Conservation (phyloP, 129 eudicot species). For the Lonicera japonica region DNA sequence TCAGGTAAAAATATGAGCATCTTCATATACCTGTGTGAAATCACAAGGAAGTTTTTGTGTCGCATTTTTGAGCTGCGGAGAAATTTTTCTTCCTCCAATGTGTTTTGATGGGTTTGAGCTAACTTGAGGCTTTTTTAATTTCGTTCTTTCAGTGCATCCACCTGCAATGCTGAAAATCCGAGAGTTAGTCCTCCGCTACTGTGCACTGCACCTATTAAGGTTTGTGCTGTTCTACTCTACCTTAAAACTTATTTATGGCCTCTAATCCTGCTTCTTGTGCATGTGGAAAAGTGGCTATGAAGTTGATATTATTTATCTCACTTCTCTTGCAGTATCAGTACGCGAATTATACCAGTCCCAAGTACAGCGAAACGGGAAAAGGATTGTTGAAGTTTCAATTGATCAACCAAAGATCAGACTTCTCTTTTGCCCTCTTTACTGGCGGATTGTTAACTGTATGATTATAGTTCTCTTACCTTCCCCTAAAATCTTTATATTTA, state of each 20-base stretch:
- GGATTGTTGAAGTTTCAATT: slow-evolving; percentile 73
- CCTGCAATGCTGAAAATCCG: slow-evolving; percentile 60
- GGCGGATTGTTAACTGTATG: slow-evolving; percentile 79
- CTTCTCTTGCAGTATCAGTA: slow-evolving; percentile 68
- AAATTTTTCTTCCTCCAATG: not conserved
- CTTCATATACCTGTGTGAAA: not conserved
- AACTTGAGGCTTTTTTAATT: not conserved
- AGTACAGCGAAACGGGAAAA: slow-evolving; percentile 58
- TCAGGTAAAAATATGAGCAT: slow-evolving; percentile 44
- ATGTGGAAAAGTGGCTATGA: not conserved
- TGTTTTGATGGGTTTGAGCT: not conserved
- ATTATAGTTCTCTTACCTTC: not conserved
- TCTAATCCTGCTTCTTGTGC: not conserved
- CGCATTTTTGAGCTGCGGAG: not conserved
- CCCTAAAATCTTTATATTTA: not conserved
- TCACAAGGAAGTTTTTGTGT: not conserved
- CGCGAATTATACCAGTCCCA: slow-evolving; percentile 68
- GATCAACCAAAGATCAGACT: slow-evolving; percentile 85
- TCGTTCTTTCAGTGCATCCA: slow-evolving; percentile 45
- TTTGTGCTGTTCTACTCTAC: slow-evolving; percentile 20
- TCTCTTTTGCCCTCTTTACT: slow-evolving; percentile 73
- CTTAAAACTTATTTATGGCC: not conserved
- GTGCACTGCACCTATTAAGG: slow-evolving; percentile 94
- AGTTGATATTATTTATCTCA: slow-evolving; percentile 5
- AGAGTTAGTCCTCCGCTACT: slow-evolving; percentile 61